A percentile compares a stretch with the other conserved stretches of the same genome.
Evolutionary conservation across 345 rosid genomes (phyloP).

Genomic region (Moricandia arvensis): DNA sequence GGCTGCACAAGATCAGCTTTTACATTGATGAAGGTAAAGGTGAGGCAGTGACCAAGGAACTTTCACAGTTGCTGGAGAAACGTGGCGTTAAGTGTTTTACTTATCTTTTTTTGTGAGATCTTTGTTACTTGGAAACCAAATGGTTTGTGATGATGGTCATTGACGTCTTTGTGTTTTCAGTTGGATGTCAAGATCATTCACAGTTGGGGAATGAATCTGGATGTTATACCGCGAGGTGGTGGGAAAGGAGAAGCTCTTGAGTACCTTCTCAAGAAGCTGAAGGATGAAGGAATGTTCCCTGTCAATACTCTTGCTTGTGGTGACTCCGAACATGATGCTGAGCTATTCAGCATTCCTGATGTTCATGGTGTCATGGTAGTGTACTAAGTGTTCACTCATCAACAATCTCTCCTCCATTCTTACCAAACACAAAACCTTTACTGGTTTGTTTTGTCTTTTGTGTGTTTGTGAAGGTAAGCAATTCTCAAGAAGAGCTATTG

Average conservation of each 20-base stretch:
- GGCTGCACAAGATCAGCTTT: slow-evolving; percentile 93
- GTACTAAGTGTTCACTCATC: slow-evolving; percentile 30
- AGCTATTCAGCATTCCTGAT: slow-evolving; percentile 81
- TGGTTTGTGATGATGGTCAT: slow-evolving; percentile 2
- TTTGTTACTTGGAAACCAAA: slow-evolving; percentile 12
- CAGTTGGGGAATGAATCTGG: slow-evolving; percentile 90
- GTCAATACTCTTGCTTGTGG: slow-evolving; percentile 90
- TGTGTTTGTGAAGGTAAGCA: slow-evolving; percentile 59
- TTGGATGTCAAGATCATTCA: slow-evolving; percentile 85
- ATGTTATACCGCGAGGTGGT: slow-evolving; percentile 82
- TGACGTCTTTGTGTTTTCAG: slow-evolving; percentile 39
- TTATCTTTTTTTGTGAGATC: neutral
- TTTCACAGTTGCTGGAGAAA: slow-evolving; percentile 57
- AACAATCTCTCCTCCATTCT: neutral
- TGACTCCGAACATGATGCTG: slow-evolving; percentile 98
- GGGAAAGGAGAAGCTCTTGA: slow-evolving; percentile 99
- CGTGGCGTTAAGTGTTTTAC: slow-evolving; percentile 62
- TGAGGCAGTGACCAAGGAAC: slow-evolving; percentile 56
- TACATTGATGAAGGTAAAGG: slow-evolving; percentile 78
- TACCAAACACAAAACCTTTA: neutral
- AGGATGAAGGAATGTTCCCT: slow-evolving; percentile 61
- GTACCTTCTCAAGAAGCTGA: slow-evolving; percentile 73
- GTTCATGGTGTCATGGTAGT: slow-evolving; percentile 89
- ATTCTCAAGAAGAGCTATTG: slow-evolving; percentile 94
- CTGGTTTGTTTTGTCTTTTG: neutral